Conservation (phyloP, 2,329 filamentous ascomycete species). For the Fusarium compactum region DNA sequence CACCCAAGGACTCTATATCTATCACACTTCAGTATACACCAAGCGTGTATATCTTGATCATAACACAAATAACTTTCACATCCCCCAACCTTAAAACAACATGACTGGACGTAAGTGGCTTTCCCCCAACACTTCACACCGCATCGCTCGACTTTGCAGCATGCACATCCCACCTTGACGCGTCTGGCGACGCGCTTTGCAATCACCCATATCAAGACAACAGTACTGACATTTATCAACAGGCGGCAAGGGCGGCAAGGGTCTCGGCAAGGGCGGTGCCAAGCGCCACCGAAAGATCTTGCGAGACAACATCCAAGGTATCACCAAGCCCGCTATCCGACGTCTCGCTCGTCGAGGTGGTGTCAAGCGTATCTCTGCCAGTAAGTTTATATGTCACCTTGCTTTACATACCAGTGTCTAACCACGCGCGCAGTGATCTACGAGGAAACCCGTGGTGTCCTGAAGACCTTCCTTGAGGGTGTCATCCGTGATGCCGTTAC, state of each 20-base stretch:
- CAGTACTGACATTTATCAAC: constrained; percentile 66
- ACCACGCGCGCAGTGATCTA: constrained; percentile 72
- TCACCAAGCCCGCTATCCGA: constrained; percentile 97
- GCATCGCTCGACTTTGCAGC: background rate
- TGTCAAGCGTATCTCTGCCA: constrained; percentile 99
- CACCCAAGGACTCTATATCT: constrained; percentile 30
- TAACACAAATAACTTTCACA: constrained; percentile 27
- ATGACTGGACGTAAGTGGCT: constrained; percentile 79
- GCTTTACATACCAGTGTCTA: constrained; percentile 70
- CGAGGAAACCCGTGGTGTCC: constrained; percentile 81
- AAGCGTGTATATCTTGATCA: constrained; percentile 30
- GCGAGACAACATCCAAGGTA: constrained; percentile 99
- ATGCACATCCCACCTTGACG: background rate
- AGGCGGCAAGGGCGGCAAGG: constrained; percentile 97
- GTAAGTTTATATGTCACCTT: constrained; percentile 60
- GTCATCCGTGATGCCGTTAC: constrained; percentile 83
- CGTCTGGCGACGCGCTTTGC: constrained; percentile 58
- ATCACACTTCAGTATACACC: constrained; percentile 23
- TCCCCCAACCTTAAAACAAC: constrained; percentile 57
- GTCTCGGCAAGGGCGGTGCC: constrained; percentile 96
- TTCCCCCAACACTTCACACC: constrained; percentile 1
- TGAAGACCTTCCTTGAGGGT: constrained; percentile 82
- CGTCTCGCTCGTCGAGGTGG: constrained; percentile 98
- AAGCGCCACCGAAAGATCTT: constrained; percentile 99
- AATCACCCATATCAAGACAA: constrained; percentile 59